phyloP scores from a whole-genome alignment of 2,329 filamentous ascomycete genomes.

The Colletotrichum graminicola region DNA sequence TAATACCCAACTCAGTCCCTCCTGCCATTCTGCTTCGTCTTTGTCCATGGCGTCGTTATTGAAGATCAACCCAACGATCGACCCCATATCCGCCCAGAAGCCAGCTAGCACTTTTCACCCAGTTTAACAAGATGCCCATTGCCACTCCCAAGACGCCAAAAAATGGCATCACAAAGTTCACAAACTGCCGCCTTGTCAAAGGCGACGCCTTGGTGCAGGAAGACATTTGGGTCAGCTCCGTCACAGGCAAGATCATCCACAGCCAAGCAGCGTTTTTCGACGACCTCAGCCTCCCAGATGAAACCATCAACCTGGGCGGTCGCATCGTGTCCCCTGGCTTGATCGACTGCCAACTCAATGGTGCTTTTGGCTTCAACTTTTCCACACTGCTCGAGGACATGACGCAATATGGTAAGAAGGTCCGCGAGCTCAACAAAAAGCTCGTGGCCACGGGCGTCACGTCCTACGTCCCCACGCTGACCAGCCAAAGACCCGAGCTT shows the following conservation, averaged over 20 bases:
- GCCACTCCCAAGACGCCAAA: constrained; percentile 55
- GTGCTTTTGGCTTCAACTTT: constrained; percentile 93
- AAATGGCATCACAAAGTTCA: constrained; percentile 83
- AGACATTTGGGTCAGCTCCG: constrained; percentile 90
- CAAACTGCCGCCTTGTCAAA: constrained; percentile 84
- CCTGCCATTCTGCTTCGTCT: constrained; percentile 11
- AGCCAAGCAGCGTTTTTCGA: constrained; percentile 77
- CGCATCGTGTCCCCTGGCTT: constrained; percentile 88
- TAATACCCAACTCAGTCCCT: constrained; percentile 33
- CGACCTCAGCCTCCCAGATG: constrained; percentile 76
- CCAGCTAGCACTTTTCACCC: constrained; percentile 44
- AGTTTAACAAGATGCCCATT: constrained; percentile 59
- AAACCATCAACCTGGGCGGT: constrained; percentile 82
- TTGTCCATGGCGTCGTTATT: constrained; percentile 39
- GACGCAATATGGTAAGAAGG: constrained; percentile 77
- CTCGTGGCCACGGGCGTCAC: constrained; percentile 87
- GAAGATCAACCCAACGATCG: constrained; percentile 19
- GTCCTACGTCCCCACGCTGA: constrained; percentile 87
- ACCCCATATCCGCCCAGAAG: constrained; percentile 36
- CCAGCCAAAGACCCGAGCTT: constrained; percentile 82
- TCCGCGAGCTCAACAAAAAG: constrained; percentile 77
- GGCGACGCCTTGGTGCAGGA: constrained; percentile 76
- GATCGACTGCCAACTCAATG: constrained; percentile 93
- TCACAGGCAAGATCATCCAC: constrained; percentile 83
- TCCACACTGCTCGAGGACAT: constrained; percentile 79